Evolutionary conservation across 2,329 filamentous ascomycete genomes (phyloP), one percentile per base, ranked within the genome.

Genomic region (Nannizziopsis barbatae): DNA sequence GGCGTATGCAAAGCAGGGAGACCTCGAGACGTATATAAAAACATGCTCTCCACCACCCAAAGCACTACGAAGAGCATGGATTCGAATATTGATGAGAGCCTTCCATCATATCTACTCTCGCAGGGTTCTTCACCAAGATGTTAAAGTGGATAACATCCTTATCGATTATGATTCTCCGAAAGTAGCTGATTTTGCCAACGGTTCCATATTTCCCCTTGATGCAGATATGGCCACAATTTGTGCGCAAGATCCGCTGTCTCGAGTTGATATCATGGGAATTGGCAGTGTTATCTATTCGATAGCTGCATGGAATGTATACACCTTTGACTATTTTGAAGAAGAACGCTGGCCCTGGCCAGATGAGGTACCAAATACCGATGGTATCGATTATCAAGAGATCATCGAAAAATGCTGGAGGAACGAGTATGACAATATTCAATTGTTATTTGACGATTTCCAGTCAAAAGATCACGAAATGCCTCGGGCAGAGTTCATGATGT

Each of bases 221-320:
- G 33, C 39, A 35, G 15, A 39, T 48, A 27, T n/a, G n/a, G n/a
- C n/a, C n/a, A n/a, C n/a, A n/a, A n/a, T n/a, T 39, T 54, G 39
- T 31, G 31, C 48, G 17, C 36, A 51, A 22, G 52, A 53, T 46
- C 47, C 40, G 1, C 39, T 50, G 9, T 50, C 42, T n/a, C 42
- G 32, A 6, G 45, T 36, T 42, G 53, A 55, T 52, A 11, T 55
- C 15, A 35, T 52, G 8, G 47, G 48, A 15, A 45, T 55, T 22
- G 49, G 49, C 32, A 50, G 53, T 45, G 27, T 55, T 40, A 41
- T 54, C 7, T 54, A 55, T 35, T 52, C 53, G 9, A 53, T 55
- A 9, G 41, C 49, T 2, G 36, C 46, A 3, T 55, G 49, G 49
- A 41, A 30, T 11, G 49, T 53, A 11, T 55, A 45, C 40, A 40